Conservation (phyloP, 805 yeast genomes). For the Spathaspora sp. region DNA sequence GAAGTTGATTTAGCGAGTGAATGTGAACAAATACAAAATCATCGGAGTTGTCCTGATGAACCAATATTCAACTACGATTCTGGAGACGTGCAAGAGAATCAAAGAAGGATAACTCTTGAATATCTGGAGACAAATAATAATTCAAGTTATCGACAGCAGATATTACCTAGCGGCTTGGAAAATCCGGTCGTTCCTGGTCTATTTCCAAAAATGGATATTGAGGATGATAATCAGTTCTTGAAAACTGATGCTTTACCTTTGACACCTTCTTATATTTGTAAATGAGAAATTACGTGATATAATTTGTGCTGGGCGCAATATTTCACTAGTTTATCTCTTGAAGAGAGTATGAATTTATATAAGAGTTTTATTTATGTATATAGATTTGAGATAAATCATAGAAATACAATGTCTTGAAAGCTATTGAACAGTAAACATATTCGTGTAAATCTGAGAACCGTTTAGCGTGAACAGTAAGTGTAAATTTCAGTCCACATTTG, state of each 20-base stretch:
- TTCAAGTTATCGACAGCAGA: not conserved
- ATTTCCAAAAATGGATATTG: constrained; percentile 29
- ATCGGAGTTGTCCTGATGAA: too few relatives aligned
- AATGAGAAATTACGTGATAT: constrained; percentile 1
- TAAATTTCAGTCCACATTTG: not conserved
- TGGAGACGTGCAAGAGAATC: too few relatives aligned
- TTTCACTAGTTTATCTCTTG: too few relatives aligned
- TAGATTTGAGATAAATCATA: too few relatives aligned
- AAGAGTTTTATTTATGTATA: not conserved
- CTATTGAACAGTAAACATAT: not conserved
- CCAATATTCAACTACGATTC: too few relatives aligned
- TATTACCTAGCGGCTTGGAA: not conserved
- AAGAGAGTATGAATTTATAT: too few relatives aligned
- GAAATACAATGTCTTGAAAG: not conserved
- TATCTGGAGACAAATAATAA: not conserved
- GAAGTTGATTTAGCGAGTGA: too few relatives aligned
- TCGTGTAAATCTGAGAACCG: not conserved
- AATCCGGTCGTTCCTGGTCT: constrained; percentile 35
- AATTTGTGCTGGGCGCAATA: not conserved
- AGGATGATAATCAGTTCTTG: constrained; percentile 22
- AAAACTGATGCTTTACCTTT: constrained; percentile 23
- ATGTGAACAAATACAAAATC: too few relatives aligned
- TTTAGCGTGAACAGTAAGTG: not conserved
- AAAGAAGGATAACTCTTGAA: too few relatives aligned
- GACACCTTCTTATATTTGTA: constrained; percentile 22